Evolutionary conservation across 108 stramenopile species (phyloP).

Genomic region (Cyclotella baltica): DNA sequence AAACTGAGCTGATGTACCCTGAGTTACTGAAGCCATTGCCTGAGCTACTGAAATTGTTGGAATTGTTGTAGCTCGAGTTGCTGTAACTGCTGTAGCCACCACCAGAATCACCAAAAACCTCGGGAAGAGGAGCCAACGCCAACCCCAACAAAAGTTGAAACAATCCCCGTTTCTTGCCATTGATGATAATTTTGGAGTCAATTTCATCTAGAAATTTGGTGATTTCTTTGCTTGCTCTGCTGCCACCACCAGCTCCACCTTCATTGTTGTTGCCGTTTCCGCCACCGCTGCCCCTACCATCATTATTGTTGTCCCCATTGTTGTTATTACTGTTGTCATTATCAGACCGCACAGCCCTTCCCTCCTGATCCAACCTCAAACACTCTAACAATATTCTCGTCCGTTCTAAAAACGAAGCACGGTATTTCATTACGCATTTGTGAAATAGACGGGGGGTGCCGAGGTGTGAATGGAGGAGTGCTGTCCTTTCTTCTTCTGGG

Average conservation of each 20-base stretch:
- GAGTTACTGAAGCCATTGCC: too few relatives aligned
- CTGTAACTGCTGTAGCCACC: too few relatives aligned
- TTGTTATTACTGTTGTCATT: too few relatives aligned
- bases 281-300: too few relatives aligned
- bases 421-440: constrained; percentile 37
- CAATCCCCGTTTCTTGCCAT: constrained; percentile 35
- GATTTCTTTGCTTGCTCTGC: neutral
- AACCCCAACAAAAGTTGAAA: constrained; percentile 31
- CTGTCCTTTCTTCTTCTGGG: neutral
- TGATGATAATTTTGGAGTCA: constrained; percentile 28
- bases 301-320: too few relatives aligned
- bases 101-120: constrained; percentile 26
- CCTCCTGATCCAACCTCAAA: constrained; percentile 56
- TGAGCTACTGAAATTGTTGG: too few relatives aligned
- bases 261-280: neutral
- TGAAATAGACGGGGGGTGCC: constrained; percentile 54
- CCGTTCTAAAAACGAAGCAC: constrained; percentile 55
- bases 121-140: constrained; percentile 25
- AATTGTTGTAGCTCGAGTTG: too few relatives aligned
- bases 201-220: constrained; percentile 16
- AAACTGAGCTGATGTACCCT: too few relatives aligned
- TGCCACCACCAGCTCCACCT: neutral
- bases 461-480: constrained; percentile 48
- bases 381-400: constrained; percentile 59
- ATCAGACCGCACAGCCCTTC: neutral